phyloP scores from a whole-genome alignment of 192 early-diverging fungal genomes.

The Coemansia pectinata region DNA sequence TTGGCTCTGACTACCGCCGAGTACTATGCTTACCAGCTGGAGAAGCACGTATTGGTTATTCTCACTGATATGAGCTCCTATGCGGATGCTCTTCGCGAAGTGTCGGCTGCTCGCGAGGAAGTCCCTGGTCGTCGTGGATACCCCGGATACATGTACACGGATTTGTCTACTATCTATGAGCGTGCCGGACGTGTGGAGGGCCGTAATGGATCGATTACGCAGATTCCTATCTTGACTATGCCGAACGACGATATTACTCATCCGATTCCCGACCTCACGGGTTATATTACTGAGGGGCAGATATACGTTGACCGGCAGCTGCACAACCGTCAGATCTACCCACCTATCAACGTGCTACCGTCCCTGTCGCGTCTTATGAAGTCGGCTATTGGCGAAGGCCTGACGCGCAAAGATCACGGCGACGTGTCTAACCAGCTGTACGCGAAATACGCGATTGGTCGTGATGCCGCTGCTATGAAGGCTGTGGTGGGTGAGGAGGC shows the following conservation, averaged over 20 bases:
- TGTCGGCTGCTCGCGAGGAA: slow-evolving; percentile 99
- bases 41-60: slow-evolving; percentile 99
- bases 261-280: slow-evolving; percentile 99
- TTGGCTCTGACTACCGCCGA: slow-evolving; percentile 98
- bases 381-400: slow-evolving; percentile 96
- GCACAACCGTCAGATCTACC: slow-evolving; percentile 99
- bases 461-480: slow-evolving; percentile 99
- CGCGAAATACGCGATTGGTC: slow-evolving; percentile 99
- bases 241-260: slow-evolving; percentile 99
- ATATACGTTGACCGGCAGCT: slow-evolving; percentile 99
- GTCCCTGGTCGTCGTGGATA: slow-evolving; percentile 99
- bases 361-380: slow-evolving; percentile 99
- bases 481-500: slow-evolving; percentile 99
- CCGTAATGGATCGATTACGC: slow-evolving; percentile 97
- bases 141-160: slow-evolving; percentile 99
- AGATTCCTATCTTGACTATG: slow-evolving; percentile 99
- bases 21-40: slow-evolving; percentile 99
- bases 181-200: slow-evolving; percentile 97
- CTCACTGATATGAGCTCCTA: slow-evolving; percentile 99
- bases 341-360: slow-evolving; percentile 98
- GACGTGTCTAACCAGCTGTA: slow-evolving; percentile 99
- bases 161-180: slow-evolving; percentile 99
- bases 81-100: slow-evolving; percentile 98
- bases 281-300: slow-evolving; percentile 99
- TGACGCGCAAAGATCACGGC: slow-evolving; percentile 97